These are phyloP conservation scores for Macrolepiota albuminosa DNA, from an alignment of 768 basidiomycete species.

Conservation along the genomic window DNA sequence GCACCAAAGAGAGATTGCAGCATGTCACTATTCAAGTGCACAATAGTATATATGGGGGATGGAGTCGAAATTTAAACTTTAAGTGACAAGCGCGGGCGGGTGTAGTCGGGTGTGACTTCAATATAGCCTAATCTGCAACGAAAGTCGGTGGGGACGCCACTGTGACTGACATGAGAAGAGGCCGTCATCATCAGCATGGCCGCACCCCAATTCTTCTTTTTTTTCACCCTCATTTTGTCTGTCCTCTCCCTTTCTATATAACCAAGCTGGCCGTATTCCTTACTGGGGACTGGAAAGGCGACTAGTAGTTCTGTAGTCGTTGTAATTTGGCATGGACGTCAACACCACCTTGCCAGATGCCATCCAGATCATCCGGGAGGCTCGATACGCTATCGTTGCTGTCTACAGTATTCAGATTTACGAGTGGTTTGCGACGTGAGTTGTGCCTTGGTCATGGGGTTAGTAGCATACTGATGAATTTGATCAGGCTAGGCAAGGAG, in stretches of 20 bases:
- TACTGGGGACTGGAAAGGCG: conserved; percentile 7
- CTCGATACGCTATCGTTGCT: conserved; percentile 28
- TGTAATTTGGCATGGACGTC: conserved; percentile 7
- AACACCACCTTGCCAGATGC: conserved; percentile 5
- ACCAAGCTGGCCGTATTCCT: conserved; percentile 8
- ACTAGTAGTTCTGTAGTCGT: conserved; percentile 1
- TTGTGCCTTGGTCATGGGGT: background rate
- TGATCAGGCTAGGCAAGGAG: conserved; percentile 25
- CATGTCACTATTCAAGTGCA: background rate
- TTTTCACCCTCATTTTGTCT: background rate
- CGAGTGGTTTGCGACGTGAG: conserved; percentile 35
- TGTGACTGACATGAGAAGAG: conserved; percentile 15
- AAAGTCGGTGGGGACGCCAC: conserved; percentile 1
- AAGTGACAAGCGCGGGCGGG: background rate
- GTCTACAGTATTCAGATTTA: conserved; percentile 28
- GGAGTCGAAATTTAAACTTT: background rate
- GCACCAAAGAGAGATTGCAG: background rate
- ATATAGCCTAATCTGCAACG: conserved; percentile 10
- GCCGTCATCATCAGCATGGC: conserved; percentile 5
- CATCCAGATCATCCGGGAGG: conserved; percentile 16
- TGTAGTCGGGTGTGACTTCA: conserved; percentile 3
- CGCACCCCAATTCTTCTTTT: background rate
- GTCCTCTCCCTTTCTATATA: background rate
- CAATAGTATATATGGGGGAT: background rate
- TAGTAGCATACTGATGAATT: background rate